These are phyloP conservation scores for Colletotrichum liriopes DNA, from an alignment of 2,329 filamentous ascomycete genomes.

Conservation along the genomic window DNA sequence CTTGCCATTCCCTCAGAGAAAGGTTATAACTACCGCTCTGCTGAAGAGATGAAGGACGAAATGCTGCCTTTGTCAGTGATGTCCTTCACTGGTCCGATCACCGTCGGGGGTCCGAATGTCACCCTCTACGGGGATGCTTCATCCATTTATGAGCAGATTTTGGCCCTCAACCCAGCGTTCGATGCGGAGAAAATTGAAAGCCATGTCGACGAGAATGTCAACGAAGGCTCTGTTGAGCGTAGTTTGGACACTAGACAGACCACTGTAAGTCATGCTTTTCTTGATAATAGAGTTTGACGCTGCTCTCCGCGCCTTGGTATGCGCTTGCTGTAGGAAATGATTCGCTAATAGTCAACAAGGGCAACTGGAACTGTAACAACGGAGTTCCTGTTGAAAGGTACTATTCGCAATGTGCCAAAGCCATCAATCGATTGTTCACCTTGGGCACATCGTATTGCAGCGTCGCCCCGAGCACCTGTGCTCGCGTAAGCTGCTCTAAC, in stretches of 20 bases:
- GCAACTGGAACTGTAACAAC: constrained; percentile 11
- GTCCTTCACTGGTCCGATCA: constrained; percentile 26
- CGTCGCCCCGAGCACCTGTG: constrained; percentile 5
- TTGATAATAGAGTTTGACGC: background rate
- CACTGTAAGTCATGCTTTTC: background rate
- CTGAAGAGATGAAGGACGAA: constrained; percentile 7
- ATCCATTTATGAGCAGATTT: constrained; percentile 25
- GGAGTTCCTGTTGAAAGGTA: background rate
- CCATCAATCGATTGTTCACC: background rate
- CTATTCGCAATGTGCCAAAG: constrained; percentile 14
- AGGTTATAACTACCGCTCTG: constrained; percentile 10
- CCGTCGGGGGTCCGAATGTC: constrained; percentile 19
- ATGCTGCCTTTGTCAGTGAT: constrained; percentile 12
- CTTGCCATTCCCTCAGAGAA: constrained; percentile 6
- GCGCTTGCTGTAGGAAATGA: too few species aligned
- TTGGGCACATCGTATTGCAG: constrained; percentile 27
- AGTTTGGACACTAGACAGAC: constrained; percentile 9
- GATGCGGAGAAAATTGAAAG: constrained; percentile 1
- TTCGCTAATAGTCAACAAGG: background rate
- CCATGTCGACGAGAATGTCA: background rate
- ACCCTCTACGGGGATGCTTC: constrained; percentile 31
- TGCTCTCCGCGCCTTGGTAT: background rate
- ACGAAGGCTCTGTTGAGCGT: background rate
- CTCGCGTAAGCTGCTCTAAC: constrained; percentile 31
- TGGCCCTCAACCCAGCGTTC: constrained; percentile 21